Conservation (phyloP, 768 basidiomycete species). For the Tylopilus sp. region DNA sequence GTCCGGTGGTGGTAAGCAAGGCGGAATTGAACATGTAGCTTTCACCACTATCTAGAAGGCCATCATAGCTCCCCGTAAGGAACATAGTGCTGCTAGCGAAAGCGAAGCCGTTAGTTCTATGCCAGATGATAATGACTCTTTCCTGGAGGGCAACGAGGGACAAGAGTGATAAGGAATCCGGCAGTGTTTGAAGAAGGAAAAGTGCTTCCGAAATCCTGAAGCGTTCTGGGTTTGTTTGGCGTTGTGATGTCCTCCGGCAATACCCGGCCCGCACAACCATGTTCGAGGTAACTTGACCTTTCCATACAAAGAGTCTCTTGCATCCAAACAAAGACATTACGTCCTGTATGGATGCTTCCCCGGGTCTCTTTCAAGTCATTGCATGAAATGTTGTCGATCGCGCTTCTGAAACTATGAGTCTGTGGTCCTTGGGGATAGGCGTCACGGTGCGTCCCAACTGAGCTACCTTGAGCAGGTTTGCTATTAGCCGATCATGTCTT, state of each 20-base stretch:
- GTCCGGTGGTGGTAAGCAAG: no score
- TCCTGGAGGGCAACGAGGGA: slow-evolving; percentile 8
- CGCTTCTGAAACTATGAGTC: no score
- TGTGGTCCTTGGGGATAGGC: no score
- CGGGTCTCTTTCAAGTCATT: no score
- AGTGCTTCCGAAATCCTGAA: no score
- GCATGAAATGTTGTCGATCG: no score
- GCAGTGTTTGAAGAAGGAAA: slow-evolving; percentile 12
- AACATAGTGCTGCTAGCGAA: slow-evolving; percentile 75
- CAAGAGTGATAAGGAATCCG: slow-evolving; percentile 32
- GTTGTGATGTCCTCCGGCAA: slow-evolving; percentile 17
- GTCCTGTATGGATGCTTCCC: not conserved
- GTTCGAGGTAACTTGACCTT: no score
- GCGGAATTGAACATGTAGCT: slow-evolving; percentile 45
- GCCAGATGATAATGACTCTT: slow-evolving; percentile 36
- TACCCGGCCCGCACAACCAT: slow-evolving; percentile 6
- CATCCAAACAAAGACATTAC: not conserved
- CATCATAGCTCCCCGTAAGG: slow-evolving; percentile 49
- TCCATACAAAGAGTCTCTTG: no score
- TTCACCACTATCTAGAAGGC: slow-evolving; percentile 74
- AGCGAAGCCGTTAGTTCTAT: slow-evolving; percentile 56
- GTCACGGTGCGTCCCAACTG: not conserved
- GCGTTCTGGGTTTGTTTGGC: slow-evolving; percentile 19
- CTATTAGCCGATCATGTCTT: not conserved
- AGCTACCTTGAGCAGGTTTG: not conserved